These are phyloP conservation scores for Arthrobotrys megalospora DNA, from an alignment of 2,329 filamentous ascomycete genomes.

Conservation along the genomic window DNA sequence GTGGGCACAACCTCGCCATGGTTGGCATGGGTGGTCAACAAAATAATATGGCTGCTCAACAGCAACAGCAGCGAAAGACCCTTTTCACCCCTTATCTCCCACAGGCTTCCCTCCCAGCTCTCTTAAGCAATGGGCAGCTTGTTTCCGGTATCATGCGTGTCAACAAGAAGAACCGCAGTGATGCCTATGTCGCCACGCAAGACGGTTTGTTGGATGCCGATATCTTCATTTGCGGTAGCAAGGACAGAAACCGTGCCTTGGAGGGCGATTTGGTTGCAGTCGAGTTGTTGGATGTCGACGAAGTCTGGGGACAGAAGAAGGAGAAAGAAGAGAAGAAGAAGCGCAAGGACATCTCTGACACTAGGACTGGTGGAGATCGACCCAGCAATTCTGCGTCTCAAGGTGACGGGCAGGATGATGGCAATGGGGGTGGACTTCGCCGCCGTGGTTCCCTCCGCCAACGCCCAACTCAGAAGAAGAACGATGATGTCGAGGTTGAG, in stretches of 20 bases:
- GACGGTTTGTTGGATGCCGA: slow-evolving; percentile 92
- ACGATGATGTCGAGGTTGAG: slow-evolving; percentile 98
- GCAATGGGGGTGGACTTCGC: slow-evolving; percentile 76
- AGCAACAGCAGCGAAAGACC: slow-evolving; percentile 91
- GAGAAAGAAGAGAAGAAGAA: slow-evolving; percentile 99
- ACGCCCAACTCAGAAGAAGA: slow-evolving; percentile 99
- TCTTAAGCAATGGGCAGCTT: slow-evolving; percentile 91
- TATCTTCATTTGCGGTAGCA: slow-evolving; percentile 99
- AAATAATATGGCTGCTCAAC: slow-evolving; percentile 70
- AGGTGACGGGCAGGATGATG: slow-evolving; percentile 69
- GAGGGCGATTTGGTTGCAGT: slow-evolving; percentile 96
- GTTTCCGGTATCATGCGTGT: slow-evolving; percentile 97
- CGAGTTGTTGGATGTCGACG: slow-evolving; percentile 96
- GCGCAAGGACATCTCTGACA: slow-evolving; percentile 97
- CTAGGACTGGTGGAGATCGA: slow-evolving; percentile 80
- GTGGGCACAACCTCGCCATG: slow-evolving; percentile 80
- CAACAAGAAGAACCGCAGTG: slow-evolving; percentile 99
- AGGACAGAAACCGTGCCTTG: slow-evolving; percentile 95
- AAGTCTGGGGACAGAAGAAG: slow-evolving; percentile 98
- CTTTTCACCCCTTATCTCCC: slow-evolving; percentile 98
- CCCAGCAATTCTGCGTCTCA: slow-evolving; percentile 76
- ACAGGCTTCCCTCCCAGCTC: slow-evolving; percentile 90
- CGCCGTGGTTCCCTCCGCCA: slow-evolving; percentile 95
- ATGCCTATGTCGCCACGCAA: slow-evolving; percentile 95
- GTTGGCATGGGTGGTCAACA: slow-evolving; percentile 68